phyloP scores from a whole-genome alignment of 768 basidiomycete genomes.

The Rhizopogon rudus region DNA sequence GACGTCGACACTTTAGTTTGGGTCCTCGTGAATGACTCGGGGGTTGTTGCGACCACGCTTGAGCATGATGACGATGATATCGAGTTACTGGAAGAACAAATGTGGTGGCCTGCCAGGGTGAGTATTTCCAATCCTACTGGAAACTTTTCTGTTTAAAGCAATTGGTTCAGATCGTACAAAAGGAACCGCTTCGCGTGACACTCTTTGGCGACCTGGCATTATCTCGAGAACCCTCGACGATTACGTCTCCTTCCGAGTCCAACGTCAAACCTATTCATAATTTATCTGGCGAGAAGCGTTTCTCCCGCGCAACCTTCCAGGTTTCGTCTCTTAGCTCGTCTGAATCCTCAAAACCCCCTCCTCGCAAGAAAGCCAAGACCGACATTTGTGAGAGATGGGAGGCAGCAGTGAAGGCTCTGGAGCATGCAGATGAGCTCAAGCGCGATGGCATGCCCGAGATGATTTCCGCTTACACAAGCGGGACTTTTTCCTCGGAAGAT shows the following conservation, averaged over 20 bases:
- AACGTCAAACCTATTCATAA: slow-evolving; percentile 38
- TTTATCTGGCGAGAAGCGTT: slow-evolving; percentile 35
- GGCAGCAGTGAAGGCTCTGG: slow-evolving; percentile 41
- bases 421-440: slow-evolving; percentile 36
- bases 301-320: slow-evolving; percentile 35
- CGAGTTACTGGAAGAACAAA: slow-evolving; percentile 12
- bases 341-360: slow-evolving; percentile 25
- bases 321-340: slow-evolving; percentile 5
- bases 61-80: slow-evolving; percentile 20
- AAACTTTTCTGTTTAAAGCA: background rate
- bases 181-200: slow-evolving; percentile 22
- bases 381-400: slow-evolving; percentile 39
- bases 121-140: slow-evolving; percentile 14
- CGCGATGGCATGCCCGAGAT: slow-evolving; percentile 47
- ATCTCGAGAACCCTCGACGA: slow-evolving; percentile 18
- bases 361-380: slow-evolving; percentile 34
- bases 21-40: slow-evolving; percentile 44
- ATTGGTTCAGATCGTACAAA: slow-evolving; percentile 17
- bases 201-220: slow-evolving; percentile 27
- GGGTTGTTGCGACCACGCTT: slow-evolving; percentile 24
- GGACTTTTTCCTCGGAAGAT: slow-evolving; percentile 9
- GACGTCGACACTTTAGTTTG: slow-evolving; percentile 41
- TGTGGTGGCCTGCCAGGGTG: slow-evolving; percentile 78
- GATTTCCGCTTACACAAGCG: slow-evolving; percentile 21
- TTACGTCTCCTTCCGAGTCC: slow-evolving; percentile 28